phyloP scores from a whole-genome alignment of 371 early-diverging fungal species.

The Saksenaea vasiformis region DNA sequence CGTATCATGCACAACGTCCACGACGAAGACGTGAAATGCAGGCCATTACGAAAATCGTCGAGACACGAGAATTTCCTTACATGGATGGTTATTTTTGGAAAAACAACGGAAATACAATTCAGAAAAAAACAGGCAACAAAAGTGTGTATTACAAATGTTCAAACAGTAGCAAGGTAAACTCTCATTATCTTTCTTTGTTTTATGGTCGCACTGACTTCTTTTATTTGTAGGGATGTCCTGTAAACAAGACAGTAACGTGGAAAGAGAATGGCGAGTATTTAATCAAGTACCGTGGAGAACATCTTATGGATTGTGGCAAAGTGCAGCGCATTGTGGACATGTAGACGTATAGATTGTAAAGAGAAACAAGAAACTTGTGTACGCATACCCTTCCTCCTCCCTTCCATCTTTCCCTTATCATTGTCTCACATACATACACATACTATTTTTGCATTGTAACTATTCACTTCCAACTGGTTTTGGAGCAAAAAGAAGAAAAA shows the following conservation, averaged over 20 bases:
- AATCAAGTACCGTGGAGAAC: conserved; percentile 59
- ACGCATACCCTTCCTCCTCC: background rate
- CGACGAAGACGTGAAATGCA: conserved; percentile 67
- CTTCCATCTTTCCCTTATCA: background rate
- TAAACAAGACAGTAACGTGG: conserved; percentile 62
- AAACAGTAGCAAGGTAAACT: conserved; percentile 46
- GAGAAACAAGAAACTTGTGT: background rate
- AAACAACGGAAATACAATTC: conserved; percentile 65
- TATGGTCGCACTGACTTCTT: background rate
- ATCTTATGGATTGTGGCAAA: conserved; percentile 49
- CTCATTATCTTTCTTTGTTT: background rate
- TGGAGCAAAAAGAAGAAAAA: background rate
- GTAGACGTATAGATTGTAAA: conserved; percentile 8
- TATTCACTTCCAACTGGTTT: conserved; percentile 3
- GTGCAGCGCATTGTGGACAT: conserved; percentile 29
- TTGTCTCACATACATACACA: no score
- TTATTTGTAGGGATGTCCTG: conserved; percentile 37
- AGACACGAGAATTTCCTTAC: conserved; percentile 53
- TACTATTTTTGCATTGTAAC: background rate
- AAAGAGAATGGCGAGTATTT: conserved; percentile 52
- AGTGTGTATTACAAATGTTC: conserved; percentile 63
- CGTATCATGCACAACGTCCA: conserved; percentile 34
- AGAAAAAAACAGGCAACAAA: conserved; percentile 62
- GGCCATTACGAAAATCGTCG: conserved; percentile 60
- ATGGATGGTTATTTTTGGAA: conserved; percentile 57